Conservation (phyloP, 495 filamentous ascomycete genomes). For the Hypoxylon rickii region DNA sequence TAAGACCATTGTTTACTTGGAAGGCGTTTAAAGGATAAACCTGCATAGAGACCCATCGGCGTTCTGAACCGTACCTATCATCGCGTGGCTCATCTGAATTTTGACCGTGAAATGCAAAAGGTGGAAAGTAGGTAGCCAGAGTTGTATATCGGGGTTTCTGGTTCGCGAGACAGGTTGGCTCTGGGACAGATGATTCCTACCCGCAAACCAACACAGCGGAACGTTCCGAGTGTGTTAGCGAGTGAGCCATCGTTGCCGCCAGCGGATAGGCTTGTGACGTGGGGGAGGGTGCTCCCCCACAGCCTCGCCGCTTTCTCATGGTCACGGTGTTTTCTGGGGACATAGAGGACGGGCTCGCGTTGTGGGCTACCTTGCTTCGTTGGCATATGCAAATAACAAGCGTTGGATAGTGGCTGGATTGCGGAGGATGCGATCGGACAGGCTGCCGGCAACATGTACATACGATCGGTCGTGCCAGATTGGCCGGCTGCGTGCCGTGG, state of each 20-base stretch:
- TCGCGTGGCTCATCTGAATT: constrained; percentile 35
- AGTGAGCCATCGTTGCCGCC: constrained; percentile 16
- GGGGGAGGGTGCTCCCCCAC: constrained; percentile 9
- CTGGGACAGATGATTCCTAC: constrained; percentile 15
- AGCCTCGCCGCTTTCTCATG: constrained; percentile 25
- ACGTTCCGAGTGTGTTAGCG: constrained; percentile 18
- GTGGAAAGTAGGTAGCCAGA: constrained; percentile 21
- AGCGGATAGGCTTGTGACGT: constrained; percentile 10
- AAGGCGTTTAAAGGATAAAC: constrained; percentile 42
- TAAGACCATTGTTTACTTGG: constrained; percentile 39
- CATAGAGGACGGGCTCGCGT: constrained; percentile 14
- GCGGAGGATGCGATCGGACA: constrained; percentile 17
- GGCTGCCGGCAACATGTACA: constrained; percentile 35
- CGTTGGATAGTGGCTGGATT: constrained; percentile 12
- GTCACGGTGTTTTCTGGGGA: constrained; percentile 19
- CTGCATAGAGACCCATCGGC: constrained; percentile 43
- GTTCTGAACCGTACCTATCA: constrained; percentile 37
- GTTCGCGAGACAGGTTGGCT: constrained; percentile 17
- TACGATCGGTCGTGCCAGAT: constrained; percentile 25
- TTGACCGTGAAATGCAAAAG: constrained; percentile 27
- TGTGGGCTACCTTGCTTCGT: constrained; percentile 7
- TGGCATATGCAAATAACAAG: constrained; percentile 21
- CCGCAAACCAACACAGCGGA: constrained; percentile 18
- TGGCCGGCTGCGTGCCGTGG: constrained; percentile 17
- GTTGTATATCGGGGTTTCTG: constrained; percentile 33